Conservation (phyloP, 345 rosid genomes). For the Tarenaya hassleriana region DNA sequence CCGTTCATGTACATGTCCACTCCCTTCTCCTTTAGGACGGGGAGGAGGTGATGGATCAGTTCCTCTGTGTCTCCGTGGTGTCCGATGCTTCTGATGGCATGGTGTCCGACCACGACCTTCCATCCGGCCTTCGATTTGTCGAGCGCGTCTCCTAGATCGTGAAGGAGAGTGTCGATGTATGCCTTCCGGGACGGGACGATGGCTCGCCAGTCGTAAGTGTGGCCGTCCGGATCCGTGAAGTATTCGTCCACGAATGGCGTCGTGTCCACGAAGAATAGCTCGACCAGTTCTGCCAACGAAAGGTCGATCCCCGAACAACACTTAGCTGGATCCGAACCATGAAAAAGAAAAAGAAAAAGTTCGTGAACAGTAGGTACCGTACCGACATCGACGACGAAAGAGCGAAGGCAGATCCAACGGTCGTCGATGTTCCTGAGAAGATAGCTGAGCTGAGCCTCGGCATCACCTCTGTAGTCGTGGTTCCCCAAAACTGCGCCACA, state of each 20-base stretch:
- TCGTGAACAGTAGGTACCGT: background rate
- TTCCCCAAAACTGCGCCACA: conserved; percentile 52
- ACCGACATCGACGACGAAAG: conserved; percentile 55
- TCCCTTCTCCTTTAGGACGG: conserved; percentile 32
- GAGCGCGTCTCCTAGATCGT: conserved; percentile 45
- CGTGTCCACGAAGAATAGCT: conserved; percentile 67
- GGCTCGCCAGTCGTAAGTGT: conserved; percentile 63
- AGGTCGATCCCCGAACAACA: background rate
- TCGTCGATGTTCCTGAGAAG: conserved; percentile 43
- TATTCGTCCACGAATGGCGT: conserved; percentile 65
- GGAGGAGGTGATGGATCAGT: conserved; percentile 45
- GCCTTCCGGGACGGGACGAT: conserved; percentile 40
- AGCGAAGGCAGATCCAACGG: conserved; percentile 73
- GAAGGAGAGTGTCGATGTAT: conserved; percentile 33
- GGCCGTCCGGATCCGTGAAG: conserved; percentile 38
- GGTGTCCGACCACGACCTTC: conserved; percentile 80
- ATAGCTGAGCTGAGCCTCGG: conserved; percentile 54
- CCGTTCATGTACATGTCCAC: conserved; percentile 72
- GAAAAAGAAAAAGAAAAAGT: background rate
- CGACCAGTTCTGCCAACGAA: conserved; percentile 46
- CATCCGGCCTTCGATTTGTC: conserved; percentile 46
- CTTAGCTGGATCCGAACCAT: background rate
- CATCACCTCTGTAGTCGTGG: conserved; percentile 81
- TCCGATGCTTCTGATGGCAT: conserved; percentile 60
- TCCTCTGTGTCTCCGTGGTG: conserved; percentile 64